phyloP scores from a whole-genome alignment of 164 flowering plant genomes.

The Sextonia rubra region DNA sequence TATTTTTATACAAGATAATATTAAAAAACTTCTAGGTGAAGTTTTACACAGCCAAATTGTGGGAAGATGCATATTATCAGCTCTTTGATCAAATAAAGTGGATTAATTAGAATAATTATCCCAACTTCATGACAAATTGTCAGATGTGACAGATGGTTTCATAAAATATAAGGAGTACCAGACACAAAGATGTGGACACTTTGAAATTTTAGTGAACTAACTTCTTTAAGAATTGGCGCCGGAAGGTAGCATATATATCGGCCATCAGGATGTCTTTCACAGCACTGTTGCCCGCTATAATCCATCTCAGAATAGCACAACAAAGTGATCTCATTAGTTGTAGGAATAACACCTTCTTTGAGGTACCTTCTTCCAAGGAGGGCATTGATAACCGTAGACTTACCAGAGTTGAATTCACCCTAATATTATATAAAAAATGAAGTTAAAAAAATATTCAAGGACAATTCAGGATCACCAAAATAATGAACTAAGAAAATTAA shows the following conservation, averaged over 20 bases:
- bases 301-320: constrained; percentile 61
- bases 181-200: background rate
- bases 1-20: too few species aligned
- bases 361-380: constrained; percentile 84
- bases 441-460: background rate
- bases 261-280: constrained; percentile 94
- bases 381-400: constrained; percentile 91
- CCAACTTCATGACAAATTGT: background rate
- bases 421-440: constrained; percentile 19
- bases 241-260: constrained; percentile 79
- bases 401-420: constrained; percentile 99
- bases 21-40: background rate
- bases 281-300: constrained; percentile 47
- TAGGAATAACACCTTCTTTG: constrained; percentile 92
- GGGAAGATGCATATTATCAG: background rate
- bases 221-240: constrained; percentile 81
- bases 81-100: background rate
- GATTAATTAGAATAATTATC: background rate
- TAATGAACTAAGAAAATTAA: background rate
- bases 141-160: background rate
- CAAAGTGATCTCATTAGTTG: constrained; percentile 97
- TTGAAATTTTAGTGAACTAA: constrained; percentile 27
- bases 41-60: background rate
- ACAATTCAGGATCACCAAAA: background rate
- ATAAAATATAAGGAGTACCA: background rate